Percentiles rank a stretch among this genome's conserved stretches.
Evolutionary conservation across 2,329 filamentous ascomycete species (phyloP).

Genomic region (Dothiorella sarmentorum): DNA sequence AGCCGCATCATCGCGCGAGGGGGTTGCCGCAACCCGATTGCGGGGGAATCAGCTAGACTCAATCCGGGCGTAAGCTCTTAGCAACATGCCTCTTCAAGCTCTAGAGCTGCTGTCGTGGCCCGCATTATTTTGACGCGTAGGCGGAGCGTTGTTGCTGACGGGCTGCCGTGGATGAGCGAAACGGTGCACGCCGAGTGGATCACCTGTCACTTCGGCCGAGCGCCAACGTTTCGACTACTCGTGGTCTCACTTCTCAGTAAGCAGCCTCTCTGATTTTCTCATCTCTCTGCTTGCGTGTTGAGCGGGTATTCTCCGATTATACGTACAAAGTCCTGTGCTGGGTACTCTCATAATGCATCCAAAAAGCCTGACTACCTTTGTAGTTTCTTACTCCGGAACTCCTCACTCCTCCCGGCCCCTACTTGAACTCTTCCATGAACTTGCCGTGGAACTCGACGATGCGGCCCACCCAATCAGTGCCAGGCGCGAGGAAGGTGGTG

Average conservation of each 20-base stretch:
- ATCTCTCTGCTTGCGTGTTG: too few species aligned
- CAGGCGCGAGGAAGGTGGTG: slow-evolving; percentile 93
- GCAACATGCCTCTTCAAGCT: background rate
- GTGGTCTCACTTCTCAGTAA: slow-evolving; percentile 1
- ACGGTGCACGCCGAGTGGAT: slow-evolving; percentile 5
- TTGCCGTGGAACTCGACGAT: slow-evolving; percentile 87
- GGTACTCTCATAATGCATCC: background rate
- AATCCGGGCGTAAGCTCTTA: background rate
- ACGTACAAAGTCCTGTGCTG: background rate
- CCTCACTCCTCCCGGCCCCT: background rate
- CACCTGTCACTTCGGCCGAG: slow-evolving; percentile 9
- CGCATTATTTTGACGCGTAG: slow-evolving; percentile 4
- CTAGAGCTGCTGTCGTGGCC: slow-evolving; percentile 4
- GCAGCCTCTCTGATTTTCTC: background rate
- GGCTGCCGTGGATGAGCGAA: slow-evolving; percentile 3
- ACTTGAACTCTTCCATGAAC: slow-evolving; percentile 78
- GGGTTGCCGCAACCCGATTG: background rate
- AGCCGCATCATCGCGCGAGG: slow-evolving; percentile 2
- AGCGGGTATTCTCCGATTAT: too few species aligned
- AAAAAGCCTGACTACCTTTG: background rate
- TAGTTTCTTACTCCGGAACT: background rate
- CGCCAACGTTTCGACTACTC: background rate
- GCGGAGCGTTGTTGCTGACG: background rate
- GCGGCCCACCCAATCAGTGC: slow-evolving; percentile 87
- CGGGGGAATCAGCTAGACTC: background rate